phyloP scores from a whole-genome alignment of 1,139 yeast genomes.

The Candida pseudoviswanathii region DNA sequence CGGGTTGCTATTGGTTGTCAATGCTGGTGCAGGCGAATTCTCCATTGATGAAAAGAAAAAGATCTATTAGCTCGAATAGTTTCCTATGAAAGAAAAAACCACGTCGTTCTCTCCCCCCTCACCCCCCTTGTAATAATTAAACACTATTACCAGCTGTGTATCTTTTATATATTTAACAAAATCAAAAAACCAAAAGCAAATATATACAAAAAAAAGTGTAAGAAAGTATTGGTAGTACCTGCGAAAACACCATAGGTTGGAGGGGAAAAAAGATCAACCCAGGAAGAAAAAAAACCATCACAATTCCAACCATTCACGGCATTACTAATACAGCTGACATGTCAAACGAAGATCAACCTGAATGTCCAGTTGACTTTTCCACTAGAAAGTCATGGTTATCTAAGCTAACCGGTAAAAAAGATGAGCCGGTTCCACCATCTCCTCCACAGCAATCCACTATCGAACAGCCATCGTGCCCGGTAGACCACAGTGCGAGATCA shows the following conservation, averaged over 20 bases:
- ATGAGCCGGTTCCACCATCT: constrained; percentile 2
- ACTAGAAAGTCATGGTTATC: constrained; percentile 55
- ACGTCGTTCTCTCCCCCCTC: background rate
- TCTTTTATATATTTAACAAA: background rate
- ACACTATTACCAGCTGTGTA: background rate
- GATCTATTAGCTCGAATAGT: constrained; percentile 54
- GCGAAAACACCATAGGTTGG: background rate
- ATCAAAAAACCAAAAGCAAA: background rate
- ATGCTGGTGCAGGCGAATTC: constrained; percentile 95
- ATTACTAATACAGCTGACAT: constrained; percentile 3
- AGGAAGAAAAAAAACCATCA: background rate
- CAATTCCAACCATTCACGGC: background rate
- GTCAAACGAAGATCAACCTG: constrained; percentile 17
- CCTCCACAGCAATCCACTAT: constrained; percentile 19
- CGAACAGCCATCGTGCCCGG: constrained; percentile 60
- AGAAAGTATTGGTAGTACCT: too few relatives aligned
- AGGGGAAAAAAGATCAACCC: background rate
- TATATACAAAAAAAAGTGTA: background rate
- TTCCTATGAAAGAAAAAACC: too few relatives aligned
- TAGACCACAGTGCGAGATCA: constrained; percentile 60
- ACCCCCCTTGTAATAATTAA: background rate
- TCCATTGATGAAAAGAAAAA: constrained; percentile 96
- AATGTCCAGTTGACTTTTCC: constrained; percentile 32
- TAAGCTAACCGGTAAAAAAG: constrained; percentile 30
- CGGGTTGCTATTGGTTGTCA: constrained; percentile 85